Evolutionary conservation across 2,329 filamentous ascomycete genomes (phyloP), one percentile per base, ranked within the genome.

Genomic region (Talaromyces amestolkiae): DNA sequence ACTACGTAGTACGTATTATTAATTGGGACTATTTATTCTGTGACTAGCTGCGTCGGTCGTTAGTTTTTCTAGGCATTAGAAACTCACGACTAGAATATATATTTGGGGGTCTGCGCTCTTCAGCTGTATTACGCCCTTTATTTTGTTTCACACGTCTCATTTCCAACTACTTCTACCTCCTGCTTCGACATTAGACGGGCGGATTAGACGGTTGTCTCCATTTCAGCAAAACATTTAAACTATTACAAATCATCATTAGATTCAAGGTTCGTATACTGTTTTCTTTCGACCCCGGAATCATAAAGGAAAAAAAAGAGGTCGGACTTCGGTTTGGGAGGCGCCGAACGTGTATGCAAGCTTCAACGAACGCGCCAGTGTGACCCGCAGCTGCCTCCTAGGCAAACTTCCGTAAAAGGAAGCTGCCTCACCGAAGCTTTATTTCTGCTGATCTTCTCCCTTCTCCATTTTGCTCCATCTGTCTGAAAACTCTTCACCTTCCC

Each of bases 21-120:
- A 53, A 33, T 31, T 51, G 15, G 13, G 7, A 49, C 27, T 54
- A 54, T 35, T 37, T 35, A 54, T 54, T 3, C 31, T 22, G 51
- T 22, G 27, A 53, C 31, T 31, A 33, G 27, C 27, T 53, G 24
- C 49, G 49, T 53, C 17, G 49, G 31, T 31, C 24, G 13, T 53
- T 53, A 31, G 24, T 17, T 31, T 4, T 53, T 31, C 49, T 53
- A 27, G 49, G 49, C 49, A 15, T 33, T 33, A 24, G 13, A 53
- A 53, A 2, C 24, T n/a, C 27, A 53, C 13, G 13, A 33, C 15
- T 53, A 19, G 7, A 9, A 15, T 41, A 41, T 56, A 56, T 58
- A 58, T 27, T 58, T 37, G 19, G 27, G 51, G 54, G 54, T 58
- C 54, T 58, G 54, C 54, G 54, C 54, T 58, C 33, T 41, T 22